phyloP scores from a whole-genome alignment of 2,329 filamentous ascomycete species.

The Colletotrichum chrysophilum region DNA sequence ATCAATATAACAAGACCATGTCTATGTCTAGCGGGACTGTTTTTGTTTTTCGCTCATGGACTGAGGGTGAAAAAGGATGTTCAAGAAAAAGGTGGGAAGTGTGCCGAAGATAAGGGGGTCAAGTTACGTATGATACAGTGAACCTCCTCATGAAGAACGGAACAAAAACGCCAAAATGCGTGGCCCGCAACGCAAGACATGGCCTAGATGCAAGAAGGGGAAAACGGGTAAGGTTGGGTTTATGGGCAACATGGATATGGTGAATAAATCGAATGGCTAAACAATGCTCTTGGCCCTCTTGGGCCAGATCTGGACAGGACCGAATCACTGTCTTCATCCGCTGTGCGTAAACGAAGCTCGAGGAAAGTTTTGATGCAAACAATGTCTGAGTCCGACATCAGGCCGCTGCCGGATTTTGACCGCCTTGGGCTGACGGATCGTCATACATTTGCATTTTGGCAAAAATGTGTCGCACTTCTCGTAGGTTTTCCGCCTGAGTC shows the following conservation, averaged over 20 bases:
- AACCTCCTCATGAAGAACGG: background rate
- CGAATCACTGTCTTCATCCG: background rate
- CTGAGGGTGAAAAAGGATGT: background rate
- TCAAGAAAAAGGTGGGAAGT: background rate
- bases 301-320: background rate
- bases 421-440: background rate
- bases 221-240: background rate
- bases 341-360: background rate
- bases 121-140: background rate
- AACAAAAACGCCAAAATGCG: background rate
- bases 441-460: constrained; percentile 53
- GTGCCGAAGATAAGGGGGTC: background rate
- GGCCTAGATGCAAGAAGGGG: background rate
- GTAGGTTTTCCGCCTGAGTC: constrained; percentile 67
- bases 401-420: background rate
- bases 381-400: background rate
- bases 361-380: background rate
- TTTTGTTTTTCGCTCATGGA: background rate
- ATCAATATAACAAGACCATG: constrained; percentile 6
- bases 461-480: constrained; percentile 79
- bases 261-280: background rate
- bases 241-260: background rate
- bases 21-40: background rate
- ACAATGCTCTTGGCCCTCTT: background rate
- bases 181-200: background rate